A percentile compares a stretch with the other conserved stretches of the same genome.
phyloP scores from a whole-genome alignment of 2,329 filamentous ascomycete species.

The Penicillium sp. region DNA sequence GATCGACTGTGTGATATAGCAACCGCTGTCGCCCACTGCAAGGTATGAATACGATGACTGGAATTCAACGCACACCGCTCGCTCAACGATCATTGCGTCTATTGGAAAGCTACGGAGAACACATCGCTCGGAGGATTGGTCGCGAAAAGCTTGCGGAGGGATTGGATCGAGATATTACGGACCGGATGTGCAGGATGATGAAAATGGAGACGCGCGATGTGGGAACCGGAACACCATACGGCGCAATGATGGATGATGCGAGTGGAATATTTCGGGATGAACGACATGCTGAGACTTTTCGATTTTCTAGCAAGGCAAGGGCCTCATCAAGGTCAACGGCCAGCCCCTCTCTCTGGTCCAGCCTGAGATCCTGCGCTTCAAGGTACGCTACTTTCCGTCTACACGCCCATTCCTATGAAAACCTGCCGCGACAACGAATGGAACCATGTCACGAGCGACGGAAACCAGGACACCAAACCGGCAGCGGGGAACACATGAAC shows the following conservation, averaged over 20 bases:
- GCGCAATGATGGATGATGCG: constrained; percentile 15
- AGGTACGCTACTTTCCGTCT: constrained; percentile 59
- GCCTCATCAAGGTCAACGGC: constrained; percentile 98
- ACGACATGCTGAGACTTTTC: constrained; percentile 32
- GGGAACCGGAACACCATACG: constrained; percentile 12
- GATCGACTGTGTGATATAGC: constrained; percentile 52
- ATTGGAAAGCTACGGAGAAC: background rate
- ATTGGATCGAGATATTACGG: background rate
- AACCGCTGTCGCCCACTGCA: constrained; percentile 88
- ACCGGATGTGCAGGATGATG: background rate
- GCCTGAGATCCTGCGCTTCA: constrained; percentile 97
- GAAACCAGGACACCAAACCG: background rate
- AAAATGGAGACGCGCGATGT: constrained; percentile 11
- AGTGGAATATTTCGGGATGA: constrained; percentile 11
- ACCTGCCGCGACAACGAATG: constrained; percentile 4
- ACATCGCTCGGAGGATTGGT: background rate
- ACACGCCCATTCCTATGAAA: constrained; percentile 9
- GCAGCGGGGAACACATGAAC: background rate
- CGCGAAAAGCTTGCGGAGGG: background rate
- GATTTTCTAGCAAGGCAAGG: constrained; percentile 67
- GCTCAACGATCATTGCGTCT: constrained; percentile 20
- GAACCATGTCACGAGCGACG: background rate
- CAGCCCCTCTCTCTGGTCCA: constrained; percentile 91
- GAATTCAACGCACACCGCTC: constrained; percentile 4
- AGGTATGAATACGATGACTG: constrained; percentile 58